Conservation (phyloP, 1,284 basidiomycete species). For the Coniophora puteana region DNA sequence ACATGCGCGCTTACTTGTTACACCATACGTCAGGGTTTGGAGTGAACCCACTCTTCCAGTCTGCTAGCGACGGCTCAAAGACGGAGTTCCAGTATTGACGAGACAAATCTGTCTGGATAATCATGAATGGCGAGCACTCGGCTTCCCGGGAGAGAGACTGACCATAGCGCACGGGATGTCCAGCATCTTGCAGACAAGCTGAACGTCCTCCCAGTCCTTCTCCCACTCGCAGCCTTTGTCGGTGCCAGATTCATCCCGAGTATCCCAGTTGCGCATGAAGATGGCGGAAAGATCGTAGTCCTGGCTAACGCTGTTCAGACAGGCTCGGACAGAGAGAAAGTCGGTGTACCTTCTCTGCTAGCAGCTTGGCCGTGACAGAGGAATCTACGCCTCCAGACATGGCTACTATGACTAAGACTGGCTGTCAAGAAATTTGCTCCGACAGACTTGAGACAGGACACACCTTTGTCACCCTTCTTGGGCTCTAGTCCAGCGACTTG, state of each 20-base stretch:
- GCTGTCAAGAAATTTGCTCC: neutral
- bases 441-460: no score
- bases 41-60: constrained; percentile 76
- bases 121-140: constrained; percentile 7
- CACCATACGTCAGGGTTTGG: constrained; percentile 96
- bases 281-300: constrained; percentile 83
- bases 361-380: constrained; percentile 74
- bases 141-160: constrained; percentile 14
- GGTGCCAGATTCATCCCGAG: constrained; percentile 63
- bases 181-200: constrained; percentile 67
- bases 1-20: constrained; percentile 57
- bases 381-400: constrained; percentile 98
- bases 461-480: no score
- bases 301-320: no score
- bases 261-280: constrained; percentile 97
- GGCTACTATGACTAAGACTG: constrained; percentile 71
- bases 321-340: neutral
- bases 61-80: constrained; percentile 77
- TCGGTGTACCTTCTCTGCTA: constrained; percentile 58
- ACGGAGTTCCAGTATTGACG: constrained; percentile 87
- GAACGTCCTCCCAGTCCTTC: constrained; percentile 91
- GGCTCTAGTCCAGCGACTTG: no score
- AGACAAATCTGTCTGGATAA: constrained; percentile 75
- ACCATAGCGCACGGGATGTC: constrained; percentile 71
- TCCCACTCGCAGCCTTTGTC: constrained; percentile 92